Base-by-base conservation (phyloP, 257 asterid genomes). In the Ilex aquifolium region DNA sequence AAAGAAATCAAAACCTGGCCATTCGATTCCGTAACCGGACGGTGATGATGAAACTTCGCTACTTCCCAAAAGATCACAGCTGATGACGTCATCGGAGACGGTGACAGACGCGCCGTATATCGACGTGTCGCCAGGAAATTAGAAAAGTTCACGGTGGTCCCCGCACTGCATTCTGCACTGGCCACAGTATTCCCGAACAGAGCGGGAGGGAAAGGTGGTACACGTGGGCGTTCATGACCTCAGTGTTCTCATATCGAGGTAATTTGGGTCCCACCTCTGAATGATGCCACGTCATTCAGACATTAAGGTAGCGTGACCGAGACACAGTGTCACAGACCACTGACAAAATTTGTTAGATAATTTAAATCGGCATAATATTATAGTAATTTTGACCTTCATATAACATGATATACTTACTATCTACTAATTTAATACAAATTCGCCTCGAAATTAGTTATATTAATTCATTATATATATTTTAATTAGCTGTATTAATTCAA, bases 91-190 rank as follows among this genome's bases (percentile, higher is more conserved):
- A 66, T 44, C 71, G 2, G 50, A 30, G 11, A 55, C 42, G 65
- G 60, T n/a, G 75, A 78, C 61, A 57, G 84, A 72, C 71, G 67
- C 68, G 76, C 68, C 78, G 74, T 66, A 75, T 69, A 64, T 31
- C 32, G 69, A 69, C 79, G 84, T 79, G 77, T 76, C 73, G 36
- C 2, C 15, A 48, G 51, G 14, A 30, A 27, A 12, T 32, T 6
- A 2, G 39, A 52, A 52, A 60, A 36, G 61, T 21, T 6, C 30
- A 56, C 42, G 0, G 63, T 4, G 44, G 60, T 69, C 2, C 60
- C 84, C 71, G n/a, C 62, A 52, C 59, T 48, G 30, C 16, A 31
- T 15, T 36, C 17, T 21, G 27, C 27, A 21, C 27, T 21, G 27
- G 27, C 27, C n/a, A 56, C 16, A 51, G 49, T 21, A 31, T 14